These are phyloP conservation scores for Cercophora sp. DNA, from an alignment of 495 filamentous ascomycete genomes.

Conservation along the genomic window DNA sequence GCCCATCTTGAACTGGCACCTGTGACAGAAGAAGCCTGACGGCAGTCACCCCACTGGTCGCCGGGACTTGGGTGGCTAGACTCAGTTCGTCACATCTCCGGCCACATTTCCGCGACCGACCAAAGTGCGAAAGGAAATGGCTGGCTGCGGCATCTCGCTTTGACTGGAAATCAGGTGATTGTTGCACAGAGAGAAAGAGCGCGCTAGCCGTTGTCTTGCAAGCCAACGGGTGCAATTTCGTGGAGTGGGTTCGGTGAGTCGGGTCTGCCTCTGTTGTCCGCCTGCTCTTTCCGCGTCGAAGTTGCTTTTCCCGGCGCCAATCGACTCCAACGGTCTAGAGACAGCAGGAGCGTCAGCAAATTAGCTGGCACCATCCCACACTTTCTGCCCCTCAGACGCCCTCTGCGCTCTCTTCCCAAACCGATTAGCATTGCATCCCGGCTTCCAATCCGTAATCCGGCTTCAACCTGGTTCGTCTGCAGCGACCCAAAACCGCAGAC, in stretches of 20 bases:
- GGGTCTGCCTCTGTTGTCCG: too few relatives aligned
- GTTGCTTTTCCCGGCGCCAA: too few relatives aligned
- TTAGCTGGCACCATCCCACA: not conserved
- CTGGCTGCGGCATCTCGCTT: not conserved
- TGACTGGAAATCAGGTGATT: conserved; percentile 1
- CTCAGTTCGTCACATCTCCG: too few relatives aligned
- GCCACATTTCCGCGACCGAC: too few relatives aligned
- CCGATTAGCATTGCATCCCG: not conserved
- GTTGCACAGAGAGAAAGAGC: not conserved
- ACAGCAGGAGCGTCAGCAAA: too few relatives aligned
- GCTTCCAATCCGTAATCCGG: not conserved
- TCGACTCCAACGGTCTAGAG: not conserved
- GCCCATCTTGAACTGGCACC: too few relatives aligned
- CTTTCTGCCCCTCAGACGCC: too few relatives aligned
- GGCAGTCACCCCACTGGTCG: too few relatives aligned
- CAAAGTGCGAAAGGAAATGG: not conserved
- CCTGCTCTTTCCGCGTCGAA: too few relatives aligned
- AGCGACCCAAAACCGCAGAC: not conserved
- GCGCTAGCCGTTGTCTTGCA: not conserved
- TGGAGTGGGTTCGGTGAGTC: conserved; percentile 1
- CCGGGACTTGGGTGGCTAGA: too few relatives aligned
- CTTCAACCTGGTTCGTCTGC: not conserved
- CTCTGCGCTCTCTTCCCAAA: conserved; percentile 6
- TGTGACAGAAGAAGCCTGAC: too few relatives aligned
- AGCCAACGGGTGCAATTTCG: not conserved